Evolutionary conservation across 345 rosid genomes (phyloP).

Genomic region (Xanthoceras sorbifolium): DNA sequence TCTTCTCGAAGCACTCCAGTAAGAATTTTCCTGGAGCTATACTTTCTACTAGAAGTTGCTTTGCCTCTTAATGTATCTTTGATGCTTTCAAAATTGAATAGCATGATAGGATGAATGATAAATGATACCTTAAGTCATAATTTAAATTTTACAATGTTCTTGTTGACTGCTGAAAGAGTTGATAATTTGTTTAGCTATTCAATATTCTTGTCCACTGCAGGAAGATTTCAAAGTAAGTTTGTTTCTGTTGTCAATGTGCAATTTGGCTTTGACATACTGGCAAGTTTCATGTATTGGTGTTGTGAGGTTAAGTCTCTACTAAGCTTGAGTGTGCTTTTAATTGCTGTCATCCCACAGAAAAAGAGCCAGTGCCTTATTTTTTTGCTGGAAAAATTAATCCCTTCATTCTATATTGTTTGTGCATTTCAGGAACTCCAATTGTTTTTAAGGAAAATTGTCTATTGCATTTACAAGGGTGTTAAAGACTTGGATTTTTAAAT

Average conservation of each 20-base stretch:
- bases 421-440: not conserved
- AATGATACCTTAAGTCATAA: not conserved
- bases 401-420: not conserved
- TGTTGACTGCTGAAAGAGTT: not conserved
- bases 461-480: not conserved
- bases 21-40: conserved; percentile 42
- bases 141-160: not conserved
- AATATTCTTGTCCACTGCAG: not conserved
- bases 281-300: not conserved
- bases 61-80: not conserved
- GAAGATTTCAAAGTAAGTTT: not conserved
- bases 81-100: not conserved
- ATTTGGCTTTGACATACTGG: not conserved
- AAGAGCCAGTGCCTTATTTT: not conserved
- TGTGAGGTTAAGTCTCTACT: not conserved
- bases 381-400: not conserved
- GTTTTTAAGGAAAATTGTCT: not conserved
- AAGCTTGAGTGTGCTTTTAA: not conserved
- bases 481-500: not conserved
- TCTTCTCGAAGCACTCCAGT: conserved; percentile 73
- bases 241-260: conserved; percentile 4
- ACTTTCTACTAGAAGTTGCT: not conserved
- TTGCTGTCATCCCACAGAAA: not conserved
- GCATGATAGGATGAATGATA: conserved; percentile 8
- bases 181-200: not conserved